Conservation (phyloP, 2,329 filamentous ascomycete genomes). For the Trichoderma cornu-damae region DNA sequence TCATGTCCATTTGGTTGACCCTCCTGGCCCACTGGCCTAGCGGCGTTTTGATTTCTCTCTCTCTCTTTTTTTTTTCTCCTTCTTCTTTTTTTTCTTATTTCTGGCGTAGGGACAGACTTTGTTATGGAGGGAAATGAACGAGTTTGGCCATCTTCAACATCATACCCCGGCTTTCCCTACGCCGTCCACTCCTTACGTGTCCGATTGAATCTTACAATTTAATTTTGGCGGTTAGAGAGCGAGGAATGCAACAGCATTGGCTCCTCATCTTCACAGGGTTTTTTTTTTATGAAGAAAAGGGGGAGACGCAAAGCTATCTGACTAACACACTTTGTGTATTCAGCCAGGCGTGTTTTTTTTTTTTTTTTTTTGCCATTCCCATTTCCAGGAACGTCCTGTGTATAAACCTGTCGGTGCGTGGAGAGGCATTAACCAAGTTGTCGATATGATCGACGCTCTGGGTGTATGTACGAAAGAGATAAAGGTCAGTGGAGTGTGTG, state of each 20-base stretch:
- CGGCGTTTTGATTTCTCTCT: constrained; percentile 35
- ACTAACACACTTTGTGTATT: neutral
- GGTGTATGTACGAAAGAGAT: constrained; percentile 16
- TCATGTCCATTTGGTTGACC: constrained; percentile 35
- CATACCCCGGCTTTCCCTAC: constrained; percentile 27
- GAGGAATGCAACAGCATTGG: constrained; percentile 14
- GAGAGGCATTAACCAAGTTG: constrained; percentile 6
- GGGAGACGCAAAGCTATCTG: constrained; percentile 3
- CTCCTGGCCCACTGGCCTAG: constrained; percentile 30
- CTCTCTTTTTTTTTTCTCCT: constrained; percentile 27
- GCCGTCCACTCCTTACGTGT: constrained; percentile 39
- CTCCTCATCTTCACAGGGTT: constrained; percentile 14
- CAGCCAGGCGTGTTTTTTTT: constrained; percentile 8
- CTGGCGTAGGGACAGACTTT: constrained; percentile 36
- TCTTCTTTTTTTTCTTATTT: constrained; percentile 24
- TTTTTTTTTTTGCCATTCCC: constrained; percentile 8
- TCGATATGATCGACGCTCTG: constrained; percentile 1
- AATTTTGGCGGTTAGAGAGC: constrained; percentile 27
- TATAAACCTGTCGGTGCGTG: constrained; percentile 15
- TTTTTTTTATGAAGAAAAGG: neutral
- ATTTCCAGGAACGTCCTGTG: constrained; percentile 13
- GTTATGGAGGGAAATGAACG: constrained; percentile 19
- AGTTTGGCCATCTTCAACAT: constrained; percentile 19
- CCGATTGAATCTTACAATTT: constrained; percentile 26
- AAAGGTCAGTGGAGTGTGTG: neutral